Base-by-base conservation (phyloP, 2,329 filamentous ascomycete genomes). In the Microdochium bolleyi region DNA sequence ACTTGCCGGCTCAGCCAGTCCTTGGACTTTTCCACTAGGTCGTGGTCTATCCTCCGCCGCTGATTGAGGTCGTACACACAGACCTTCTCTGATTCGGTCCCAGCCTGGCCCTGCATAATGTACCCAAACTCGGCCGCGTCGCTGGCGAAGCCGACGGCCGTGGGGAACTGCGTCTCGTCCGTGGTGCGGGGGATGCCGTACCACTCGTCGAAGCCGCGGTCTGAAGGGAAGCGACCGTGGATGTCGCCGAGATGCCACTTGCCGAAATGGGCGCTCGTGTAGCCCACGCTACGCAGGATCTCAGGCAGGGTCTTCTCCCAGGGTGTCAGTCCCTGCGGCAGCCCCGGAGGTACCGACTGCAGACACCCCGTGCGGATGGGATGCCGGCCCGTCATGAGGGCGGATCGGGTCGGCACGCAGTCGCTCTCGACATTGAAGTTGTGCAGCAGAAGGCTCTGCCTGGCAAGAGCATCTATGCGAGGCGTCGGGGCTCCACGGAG, bases 371-470 rank as follows among this genome's bases (percentile, higher is more conserved):
- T 69, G 1, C 65, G 64, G 5, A 69, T 67, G 1, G 67, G 67
- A 48, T 68, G 65, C 0, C 67, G 60, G 0, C 66, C 65, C 0
- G 67, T 69, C 66, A 69, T 69, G 4, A 69, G 50, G 0, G 66
- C 67, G 0, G 66, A 68, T 0, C 67, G 63, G 0, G 66, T 69
- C 2, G 67, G 63, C 0, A 69, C 65, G 14, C 65, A 69, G 32
- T 69, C 67, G 51, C 67, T 68, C 52, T 69, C 65, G 3, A 69
- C 64, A n/a, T 69, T 69, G 60, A 68, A 69, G 54, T 69, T 69
- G 51, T 69, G 65, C 13, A 68, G 48, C 0, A 67, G 54, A 0
- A 69, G 57, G 4, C 67, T 67, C 37, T 69, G 59, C 0, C 59
- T 62, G 3, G 67, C 62, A 7, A 69, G 59, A 16, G 56, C 59